Evolutionary conservation across 1,139 yeast genomes (phyloP).

Genomic region (Candida tropicalis): DNA sequence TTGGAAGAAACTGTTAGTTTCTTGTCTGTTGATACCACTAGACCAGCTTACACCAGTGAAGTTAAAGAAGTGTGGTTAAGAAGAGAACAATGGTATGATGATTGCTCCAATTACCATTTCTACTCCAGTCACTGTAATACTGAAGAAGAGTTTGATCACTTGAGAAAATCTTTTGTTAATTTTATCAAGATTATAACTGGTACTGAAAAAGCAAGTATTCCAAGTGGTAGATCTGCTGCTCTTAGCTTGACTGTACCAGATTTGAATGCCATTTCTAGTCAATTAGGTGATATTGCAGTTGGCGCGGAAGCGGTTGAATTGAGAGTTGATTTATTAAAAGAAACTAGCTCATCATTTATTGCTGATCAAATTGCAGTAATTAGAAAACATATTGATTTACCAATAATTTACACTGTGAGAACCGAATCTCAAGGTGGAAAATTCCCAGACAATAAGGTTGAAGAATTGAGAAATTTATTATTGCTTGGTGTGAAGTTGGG

Average conservation of each 20-base stretch:
- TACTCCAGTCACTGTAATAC: conserved; percentile 73
- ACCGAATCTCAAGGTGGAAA: conserved; percentile 81
- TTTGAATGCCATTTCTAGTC: conserved; percentile 44
- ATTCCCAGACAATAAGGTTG: conserved; percentile 57
- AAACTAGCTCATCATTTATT: conserved; percentile 55
- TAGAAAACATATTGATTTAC: conserved; percentile 63
- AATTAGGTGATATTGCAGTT: conserved; percentile 51
- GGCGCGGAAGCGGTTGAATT: conserved; percentile 86
- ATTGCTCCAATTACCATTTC: conserved; percentile 78
- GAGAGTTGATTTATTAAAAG: conserved; percentile 70
- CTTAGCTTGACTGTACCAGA: conserved; percentile 69
- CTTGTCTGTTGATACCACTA: conserved; percentile 71
- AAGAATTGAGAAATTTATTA: conserved; percentile 54
- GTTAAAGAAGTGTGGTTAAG: conserved; percentile 81
- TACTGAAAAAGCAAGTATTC: conserved; percentile 39
- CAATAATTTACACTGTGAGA: conserved; percentile 81
- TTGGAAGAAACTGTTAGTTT: conserved; percentile 78
- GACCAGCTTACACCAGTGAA: conserved; percentile 87
- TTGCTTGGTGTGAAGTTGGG: conserved; percentile 69
- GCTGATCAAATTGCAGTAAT: conserved; percentile 74
- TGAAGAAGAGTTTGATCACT: conserved; percentile 54
- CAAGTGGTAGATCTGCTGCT: conserved; percentile 64
- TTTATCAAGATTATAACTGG: conserved; percentile 72
- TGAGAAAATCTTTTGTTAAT: conserved; percentile 60
- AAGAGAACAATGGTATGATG: conserved; percentile 78